Percentiles rank a stretch among this genome's conserved stretches.
These are phyloP conservation scores for Vinca major DNA, from an alignment of 305 asterid species.

Conservation along the genomic window DNA sequence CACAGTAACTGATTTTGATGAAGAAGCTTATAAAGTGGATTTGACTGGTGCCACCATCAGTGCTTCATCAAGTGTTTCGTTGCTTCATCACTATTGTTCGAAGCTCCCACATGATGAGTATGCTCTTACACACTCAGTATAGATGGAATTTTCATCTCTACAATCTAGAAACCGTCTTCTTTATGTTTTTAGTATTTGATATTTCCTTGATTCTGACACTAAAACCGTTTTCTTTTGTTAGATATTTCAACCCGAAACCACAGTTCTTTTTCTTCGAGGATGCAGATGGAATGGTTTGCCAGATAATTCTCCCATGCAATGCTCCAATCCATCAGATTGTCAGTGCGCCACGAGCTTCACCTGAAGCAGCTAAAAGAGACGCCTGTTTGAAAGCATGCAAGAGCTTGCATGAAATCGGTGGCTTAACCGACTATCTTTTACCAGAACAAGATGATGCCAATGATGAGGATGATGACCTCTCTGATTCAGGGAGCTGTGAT, in stretches of 20 bases:
- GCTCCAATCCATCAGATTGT: constrained; percentile 67
- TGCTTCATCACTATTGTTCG: constrained; percentile 87
- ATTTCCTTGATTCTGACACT: background rate
- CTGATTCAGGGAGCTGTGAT: constrained; percentile 53
- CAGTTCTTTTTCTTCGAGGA: constrained; percentile 57
- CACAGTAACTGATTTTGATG: constrained; percentile 40
- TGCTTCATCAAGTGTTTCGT: constrained; percentile 58
- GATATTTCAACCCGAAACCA: constrained; percentile 79
- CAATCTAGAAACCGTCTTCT: background rate
- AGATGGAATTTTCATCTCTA: constrained; percentile 13
- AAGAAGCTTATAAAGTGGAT: constrained; percentile 60
- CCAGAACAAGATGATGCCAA: constrained; percentile 53
- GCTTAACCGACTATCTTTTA: constrained; percentile 85
- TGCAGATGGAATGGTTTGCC: constrained; percentile 65
- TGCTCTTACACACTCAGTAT: constrained; percentile 22
- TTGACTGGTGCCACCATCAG: constrained; percentile 84
- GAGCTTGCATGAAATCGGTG: constrained; percentile 77
- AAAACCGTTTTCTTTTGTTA: constrained; percentile 21
- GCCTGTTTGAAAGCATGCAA: constrained; percentile 93
- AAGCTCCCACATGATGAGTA: constrained; percentile 96
- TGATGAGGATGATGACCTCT: constrained; percentile 38
- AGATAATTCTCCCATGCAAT: constrained; percentile 73
- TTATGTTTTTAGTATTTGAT: background rate
- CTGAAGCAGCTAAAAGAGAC: constrained; percentile 70
- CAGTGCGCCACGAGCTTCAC: constrained; percentile 60